These are phyloP conservation scores for Irpex lacteus DNA, from an alignment of 1,284 basidiomycete genomes.

Conservation along the genomic window DNA sequence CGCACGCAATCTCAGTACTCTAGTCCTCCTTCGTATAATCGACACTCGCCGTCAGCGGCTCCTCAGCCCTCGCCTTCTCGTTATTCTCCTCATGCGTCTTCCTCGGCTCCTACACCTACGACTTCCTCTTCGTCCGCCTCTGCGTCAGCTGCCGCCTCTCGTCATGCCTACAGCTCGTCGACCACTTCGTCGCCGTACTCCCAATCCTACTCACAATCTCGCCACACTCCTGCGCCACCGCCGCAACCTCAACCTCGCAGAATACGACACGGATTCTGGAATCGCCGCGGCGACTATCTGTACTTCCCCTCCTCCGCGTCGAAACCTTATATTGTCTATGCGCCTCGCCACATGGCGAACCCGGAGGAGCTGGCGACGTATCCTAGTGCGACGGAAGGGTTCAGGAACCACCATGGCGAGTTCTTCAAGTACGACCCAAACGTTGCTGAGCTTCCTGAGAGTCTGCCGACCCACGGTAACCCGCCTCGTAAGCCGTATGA, in stretches of 20 bases:
- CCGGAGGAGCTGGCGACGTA: slow-evolving; percentile 59
- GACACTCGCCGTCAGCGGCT: background rate
- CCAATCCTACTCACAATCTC: slow-evolving; percentile 4
- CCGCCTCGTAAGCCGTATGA: slow-evolving; percentile 55
- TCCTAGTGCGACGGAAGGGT: slow-evolving; percentile 50
- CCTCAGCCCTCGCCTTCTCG: background rate
- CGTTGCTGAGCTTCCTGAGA: slow-evolving; percentile 55
- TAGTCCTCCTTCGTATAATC: background rate
- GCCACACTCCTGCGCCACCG: background rate
- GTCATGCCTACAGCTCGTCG: background rate
- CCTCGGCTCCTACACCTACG: background rate
- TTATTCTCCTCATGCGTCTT: background rate
- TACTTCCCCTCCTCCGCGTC: slow-evolving; percentile 30
- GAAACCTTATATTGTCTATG: slow-evolving; percentile 57
- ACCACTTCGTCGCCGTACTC: background rate
- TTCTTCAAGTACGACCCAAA: slow-evolving; percentile 37
- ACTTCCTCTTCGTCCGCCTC: background rate
- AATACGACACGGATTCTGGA: slow-evolving; percentile 62
- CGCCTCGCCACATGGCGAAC: slow-evolving; percentile 47
- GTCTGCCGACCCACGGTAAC: slow-evolving; percentile 51
- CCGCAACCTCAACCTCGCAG: slow-evolving; percentile 12
- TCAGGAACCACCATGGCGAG: slow-evolving; percentile 45
- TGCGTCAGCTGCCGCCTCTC: slow-evolving; percentile 1
- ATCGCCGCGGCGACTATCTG: slow-evolving; percentile 65
- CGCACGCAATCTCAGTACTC: background rate